A percentile compares a stretch with the other conserved stretches of the same genome.
phyloP scores from a whole-genome alignment of 805 yeast species.

The Spathaspora hagerdaliae region DNA sequence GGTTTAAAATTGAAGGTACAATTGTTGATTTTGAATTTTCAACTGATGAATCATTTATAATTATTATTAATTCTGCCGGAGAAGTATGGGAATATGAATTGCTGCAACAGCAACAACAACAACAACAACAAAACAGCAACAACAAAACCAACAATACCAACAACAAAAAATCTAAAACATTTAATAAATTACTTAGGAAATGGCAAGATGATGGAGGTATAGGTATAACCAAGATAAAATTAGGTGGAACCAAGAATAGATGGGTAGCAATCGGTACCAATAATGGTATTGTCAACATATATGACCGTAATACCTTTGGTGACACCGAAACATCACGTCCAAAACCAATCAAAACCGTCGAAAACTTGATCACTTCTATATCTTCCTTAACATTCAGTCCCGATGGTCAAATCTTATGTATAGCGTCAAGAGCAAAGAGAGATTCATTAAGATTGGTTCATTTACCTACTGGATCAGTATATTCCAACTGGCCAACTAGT shows the following conservation, averaged over 20 bases:
- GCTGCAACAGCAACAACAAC: slow-evolving; percentile 1
- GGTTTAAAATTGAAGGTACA: slow-evolving; percentile 85
- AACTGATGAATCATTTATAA: slow-evolving; percentile 36
- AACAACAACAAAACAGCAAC: neutral
- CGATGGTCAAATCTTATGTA: slow-evolving; percentile 85
- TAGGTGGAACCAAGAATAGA: slow-evolving; percentile 67
- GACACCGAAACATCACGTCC: slow-evolving; percentile 9
- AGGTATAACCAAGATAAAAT: slow-evolving; percentile 71
- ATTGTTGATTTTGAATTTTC: slow-evolving; percentile 77
- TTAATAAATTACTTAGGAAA: slow-evolving; percentile 48
- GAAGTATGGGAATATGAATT: slow-evolving; percentile 81
- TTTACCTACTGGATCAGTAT: slow-evolving; percentile 81
- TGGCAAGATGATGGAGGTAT: slow-evolving; percentile 89
- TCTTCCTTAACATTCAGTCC: slow-evolving; percentile 69
- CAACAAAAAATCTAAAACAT: slow-evolving; percentile 4
- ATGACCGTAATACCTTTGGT: slow-evolving; percentile 48
- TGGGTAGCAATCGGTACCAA: slow-evolving; percentile 88
- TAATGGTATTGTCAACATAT: slow-evolving; percentile 85
- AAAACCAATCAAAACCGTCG: slow-evolving; percentile 63
- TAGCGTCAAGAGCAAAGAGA: slow-evolving; percentile 79
- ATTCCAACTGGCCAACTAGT: slow-evolving; percentile 95
- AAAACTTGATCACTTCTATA: slow-evolving; percentile 77
- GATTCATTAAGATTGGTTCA: slow-evolving; percentile 88
- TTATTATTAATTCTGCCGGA: slow-evolving; percentile 72
- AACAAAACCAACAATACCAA: slow-evolving; percentile 15